Conservation (phyloP, 306 rosid species). For the Fragaria vesca region DNA sequence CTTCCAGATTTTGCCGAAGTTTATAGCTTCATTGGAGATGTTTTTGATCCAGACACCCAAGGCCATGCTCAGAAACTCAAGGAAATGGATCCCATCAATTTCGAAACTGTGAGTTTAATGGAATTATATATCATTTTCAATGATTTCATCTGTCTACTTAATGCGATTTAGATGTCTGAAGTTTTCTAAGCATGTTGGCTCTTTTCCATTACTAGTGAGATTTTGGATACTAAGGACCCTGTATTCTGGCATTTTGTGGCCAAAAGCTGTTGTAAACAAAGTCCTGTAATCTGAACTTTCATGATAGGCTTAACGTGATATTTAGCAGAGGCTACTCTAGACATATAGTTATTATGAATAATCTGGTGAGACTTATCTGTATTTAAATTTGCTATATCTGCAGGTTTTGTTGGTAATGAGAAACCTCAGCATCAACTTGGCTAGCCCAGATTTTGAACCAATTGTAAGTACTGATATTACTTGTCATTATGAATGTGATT, state of each 20-base stretch:
- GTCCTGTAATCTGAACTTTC: neutral
- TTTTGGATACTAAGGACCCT: neutral
- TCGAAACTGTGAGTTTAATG: slow-evolving; percentile 76
- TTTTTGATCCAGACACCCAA: slow-evolving; percentile 77
- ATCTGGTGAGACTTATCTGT: neutral
- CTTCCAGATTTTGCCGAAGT: slow-evolving; percentile 88
- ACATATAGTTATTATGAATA: neutral
- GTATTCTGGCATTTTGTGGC: slow-evolving; percentile 1
- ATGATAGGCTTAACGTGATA: neutral
- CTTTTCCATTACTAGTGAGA: neutral
- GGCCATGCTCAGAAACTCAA: slow-evolving; percentile 78
- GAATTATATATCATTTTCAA: slow-evolving; percentile 18
- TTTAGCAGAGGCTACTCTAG: neutral
- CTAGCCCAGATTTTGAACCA: slow-evolving; percentile 72
- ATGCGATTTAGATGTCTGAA: too few relatives aligned
- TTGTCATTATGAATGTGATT: neutral
- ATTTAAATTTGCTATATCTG: slow-evolving; percentile 31
- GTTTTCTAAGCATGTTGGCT: neutral
- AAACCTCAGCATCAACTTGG: slow-evolving; percentile 76
- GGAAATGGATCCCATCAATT: slow-evolving; percentile 96
- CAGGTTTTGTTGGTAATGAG: slow-evolving; percentile 88
- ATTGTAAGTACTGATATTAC: slow-evolving; percentile 43
- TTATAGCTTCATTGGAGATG: slow-evolving; percentile 86
- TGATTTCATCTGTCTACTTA: slow-evolving; percentile 8
- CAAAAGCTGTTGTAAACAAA: neutral